Percentiles rank a stretch among this genome's conserved stretches.
Evolutionary conservation across 169 alveolate species (phyloP).

Genomic region (Cryptosporidium meleagridis): DNA sequence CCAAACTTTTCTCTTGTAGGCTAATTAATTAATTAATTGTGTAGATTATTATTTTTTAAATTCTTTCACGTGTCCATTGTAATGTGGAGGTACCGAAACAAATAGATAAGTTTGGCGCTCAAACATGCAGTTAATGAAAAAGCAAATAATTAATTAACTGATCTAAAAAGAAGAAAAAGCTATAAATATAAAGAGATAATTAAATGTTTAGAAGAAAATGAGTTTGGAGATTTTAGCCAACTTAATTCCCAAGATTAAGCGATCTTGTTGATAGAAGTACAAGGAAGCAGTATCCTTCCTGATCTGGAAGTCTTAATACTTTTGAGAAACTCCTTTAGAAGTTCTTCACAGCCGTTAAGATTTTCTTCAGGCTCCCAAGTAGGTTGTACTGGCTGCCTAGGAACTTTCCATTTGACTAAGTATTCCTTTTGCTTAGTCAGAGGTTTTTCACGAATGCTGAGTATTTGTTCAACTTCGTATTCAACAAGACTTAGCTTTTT

Average conservation of each 20-base stretch:
- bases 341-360: conserved; percentile 67
- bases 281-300: conserved; percentile 71
- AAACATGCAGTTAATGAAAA: conserved; percentile 6
- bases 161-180: not conserved
- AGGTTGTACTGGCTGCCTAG: conserved; percentile 74
- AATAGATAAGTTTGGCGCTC: not conserved
- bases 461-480: conserved; percentile 71
- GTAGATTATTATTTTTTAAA: not conserved
- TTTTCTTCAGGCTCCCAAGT: conserved; percentile 75
- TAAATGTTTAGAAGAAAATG: not conserved
- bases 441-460: conserved; percentile 68
- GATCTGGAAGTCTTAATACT: conserved; percentile 68
- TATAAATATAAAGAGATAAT: not conserved
- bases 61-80: not conserved
- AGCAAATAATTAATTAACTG: not conserved
- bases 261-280: conserved; percentile 22
- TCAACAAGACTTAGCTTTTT: conserved; percentile 47
- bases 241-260: not conserved
- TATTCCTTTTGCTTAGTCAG: conserved; percentile 66
- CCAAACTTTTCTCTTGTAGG: not conserved
- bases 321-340: conserved; percentile 35
- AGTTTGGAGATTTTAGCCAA: not conserved
- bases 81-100: not conserved
- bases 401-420: conserved; percentile 63
- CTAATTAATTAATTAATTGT: too few relatives aligned